Base-by-base conservation (phyloP, 2,329 filamentous ascomycete genomes). In the Fusarium buharicum region DNA sequence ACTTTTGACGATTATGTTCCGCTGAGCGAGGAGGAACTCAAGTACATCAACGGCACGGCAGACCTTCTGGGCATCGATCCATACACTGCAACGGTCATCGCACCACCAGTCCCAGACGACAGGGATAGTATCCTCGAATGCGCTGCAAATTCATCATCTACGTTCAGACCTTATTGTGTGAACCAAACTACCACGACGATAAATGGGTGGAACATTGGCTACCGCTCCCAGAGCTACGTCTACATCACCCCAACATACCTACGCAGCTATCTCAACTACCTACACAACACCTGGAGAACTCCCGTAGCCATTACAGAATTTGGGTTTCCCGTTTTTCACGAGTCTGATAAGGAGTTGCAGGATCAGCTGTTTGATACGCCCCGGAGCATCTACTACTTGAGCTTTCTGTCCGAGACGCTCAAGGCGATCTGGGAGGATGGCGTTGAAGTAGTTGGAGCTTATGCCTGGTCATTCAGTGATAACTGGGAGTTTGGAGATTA, bases 231-330 rank as follows among this genome's bases (percentile, higher is more conserved):
- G 30, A 77, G 77, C 3, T 85, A 86, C 66, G 80, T 84, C n/a
- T 86, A 87, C 72, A 81, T 83, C 30, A 83, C 86, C 0, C 86
- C 85, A 0, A 78, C 77, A 3, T 87, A 85, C 62, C 78, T 89
- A n/a, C 79, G 83, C 48, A 78, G 76, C 49, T 82, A 84, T 59
- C 75, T 86, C 5, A 81, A 77, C 62, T 88, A 87, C 66, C 73
- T 89, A 3, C 85, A 81, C 77, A 86, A 86, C 70, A 86, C 82
- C 0, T 89, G 82, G 76, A 78, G 73, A 28, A 69, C 72, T 0
- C 81, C 82, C 0, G 74, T 84, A 8, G 74, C 76, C 18, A 73
- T 86, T 6, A 78, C 80, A 7, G 85, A 88, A 67, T 86, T 86
- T 59, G 85, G 85, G 0, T 87, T 85, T 67, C 82, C 84, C 4